Evolutionary conservation across 2,329 filamentous ascomycete genomes (phyloP), one percentile per base, ranked within the genome.

Genomic region (Pseudogymnoascus destructans): DNA sequence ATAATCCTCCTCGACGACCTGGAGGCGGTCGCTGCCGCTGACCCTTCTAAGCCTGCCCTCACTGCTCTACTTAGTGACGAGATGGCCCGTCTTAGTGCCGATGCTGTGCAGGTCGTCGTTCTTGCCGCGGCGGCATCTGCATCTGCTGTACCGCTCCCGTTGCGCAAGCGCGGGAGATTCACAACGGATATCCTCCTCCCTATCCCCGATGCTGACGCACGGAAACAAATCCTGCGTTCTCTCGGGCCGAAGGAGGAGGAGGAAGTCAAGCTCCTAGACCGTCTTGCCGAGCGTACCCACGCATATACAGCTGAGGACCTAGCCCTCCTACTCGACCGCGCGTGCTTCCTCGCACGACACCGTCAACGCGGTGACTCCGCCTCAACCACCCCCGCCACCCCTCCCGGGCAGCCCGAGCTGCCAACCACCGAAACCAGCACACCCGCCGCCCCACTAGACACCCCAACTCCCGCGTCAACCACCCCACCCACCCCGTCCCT

Each of bases 271-370:
- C 73, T 82, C 8, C 72, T 89, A 15, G 72, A 77, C 3, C 73
- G 77, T 15, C 73, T 95, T 42, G 85, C 85, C 40, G 80, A 87
- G 61, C 81, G 82, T 59, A 95, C 91, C 0, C 90, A 96, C 66
- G 92, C 91, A 3, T 96, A 89, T 70, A 95, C 89, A 30, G 86
- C 87, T 3, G 79, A 80, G 1, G 91, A 96, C 68, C 74, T 96
- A 1, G 73, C 75, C n/a, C 79, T 77, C 11, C 74, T 96, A 0
- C 74, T 86, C 54, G 72, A 78, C 54, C 70, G 76, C 46, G 79
- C 83, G 8, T 70, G 74, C 66, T 65, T 72, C 32, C 66, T 70
- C 60, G 71, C 66, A 25, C 59, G 67, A 21, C 60, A 68, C 40
- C 66, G 64, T 60, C 61, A 60, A 9, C 27, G 46, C 23, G 40